Evolutionary conservation across 202 grass and related monocot species (phyloP).

Genomic region (Setaria italica): DNA sequence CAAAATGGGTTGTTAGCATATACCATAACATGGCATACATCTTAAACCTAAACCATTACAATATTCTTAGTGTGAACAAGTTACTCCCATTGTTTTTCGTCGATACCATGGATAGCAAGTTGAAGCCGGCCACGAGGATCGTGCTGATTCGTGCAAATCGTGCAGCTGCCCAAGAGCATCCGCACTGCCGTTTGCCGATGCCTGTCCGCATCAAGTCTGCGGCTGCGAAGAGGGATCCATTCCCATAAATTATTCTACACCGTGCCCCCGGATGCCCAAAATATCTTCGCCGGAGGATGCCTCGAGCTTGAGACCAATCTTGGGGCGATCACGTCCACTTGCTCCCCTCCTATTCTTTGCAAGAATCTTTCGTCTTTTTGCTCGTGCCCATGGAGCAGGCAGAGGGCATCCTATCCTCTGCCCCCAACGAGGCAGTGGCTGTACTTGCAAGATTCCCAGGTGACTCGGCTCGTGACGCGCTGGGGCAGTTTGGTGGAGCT

Average conservation of each 20-base stretch:
- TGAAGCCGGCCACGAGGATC: neutral
- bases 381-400: neutral
- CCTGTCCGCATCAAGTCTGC: neutral
- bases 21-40: neutral
- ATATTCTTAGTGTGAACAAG: neutral
- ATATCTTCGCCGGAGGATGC: constrained; percentile 33
- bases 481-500: too few species aligned
- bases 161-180: neutral
- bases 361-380: neutral
- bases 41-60: neutral
- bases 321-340: constrained; percentile 22
- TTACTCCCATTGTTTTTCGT: neutral
- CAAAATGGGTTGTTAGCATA: neutral
- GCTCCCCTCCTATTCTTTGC: neutral
- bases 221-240: neutral
- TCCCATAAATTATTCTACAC: too few species aligned
- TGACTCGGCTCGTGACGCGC: neutral
- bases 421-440: neutral
- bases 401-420: constrained; percentile 8
- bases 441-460: neutral
- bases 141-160: neutral
- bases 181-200: neutral
- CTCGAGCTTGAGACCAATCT: constrained; percentile 6
- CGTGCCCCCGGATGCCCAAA: neutral
- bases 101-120: neutral